These are phyloP conservation scores for Bryum argenteum DNA, from an alignment of 225 moss, liverwort and hornwort genomes.

Conservation along the genomic window DNA sequence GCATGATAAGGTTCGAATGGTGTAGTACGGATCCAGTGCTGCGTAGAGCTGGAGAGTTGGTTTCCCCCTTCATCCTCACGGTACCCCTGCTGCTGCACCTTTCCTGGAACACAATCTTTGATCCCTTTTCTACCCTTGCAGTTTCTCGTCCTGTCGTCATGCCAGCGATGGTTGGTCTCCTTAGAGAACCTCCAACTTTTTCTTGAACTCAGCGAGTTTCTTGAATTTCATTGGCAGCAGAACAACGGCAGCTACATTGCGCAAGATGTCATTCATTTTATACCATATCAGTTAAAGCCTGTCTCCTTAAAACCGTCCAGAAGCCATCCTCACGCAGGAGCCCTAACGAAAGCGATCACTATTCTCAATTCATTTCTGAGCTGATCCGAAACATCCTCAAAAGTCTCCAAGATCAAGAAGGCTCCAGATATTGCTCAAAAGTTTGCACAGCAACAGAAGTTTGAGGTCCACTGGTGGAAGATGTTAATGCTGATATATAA, in stretches of 20 bases:
- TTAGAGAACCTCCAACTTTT: constrained; percentile 9
- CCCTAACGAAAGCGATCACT: constrained; percentile 11
- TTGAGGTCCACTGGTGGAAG: not conserved
- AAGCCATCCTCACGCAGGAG: constrained; percentile 3
- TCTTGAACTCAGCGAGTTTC: constrained; percentile 13
- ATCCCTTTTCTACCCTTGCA: constrained; percentile 30
- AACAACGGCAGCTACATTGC: constrained; percentile 22
- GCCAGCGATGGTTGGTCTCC: not conserved
- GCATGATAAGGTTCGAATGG: constrained; percentile 7
- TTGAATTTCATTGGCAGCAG: constrained; percentile 11
- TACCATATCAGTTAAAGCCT: not conserved
- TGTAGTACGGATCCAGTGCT: constrained; percentile 44
- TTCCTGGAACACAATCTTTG: constrained; percentile 36
- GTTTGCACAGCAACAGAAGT: constrained; percentile 1
- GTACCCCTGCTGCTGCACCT: constrained; percentile 40
- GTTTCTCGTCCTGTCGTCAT: constrained; percentile 53
- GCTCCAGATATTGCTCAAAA: not conserved
- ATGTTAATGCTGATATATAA: not conserved
- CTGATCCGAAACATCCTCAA: constrained; percentile 9
- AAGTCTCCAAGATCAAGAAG: constrained; percentile 19
- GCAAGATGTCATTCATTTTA: constrained; percentile 4
- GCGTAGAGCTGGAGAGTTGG: constrained; percentile 21
- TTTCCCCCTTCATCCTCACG: constrained; percentile 31
- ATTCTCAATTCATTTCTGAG: constrained; percentile 8
- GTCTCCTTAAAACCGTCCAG: constrained; percentile 5